These are phyloP conservation scores for Rauvolfia tetraphylla DNA, from an alignment of 257 asterid species.

Conservation along the genomic window DNA sequence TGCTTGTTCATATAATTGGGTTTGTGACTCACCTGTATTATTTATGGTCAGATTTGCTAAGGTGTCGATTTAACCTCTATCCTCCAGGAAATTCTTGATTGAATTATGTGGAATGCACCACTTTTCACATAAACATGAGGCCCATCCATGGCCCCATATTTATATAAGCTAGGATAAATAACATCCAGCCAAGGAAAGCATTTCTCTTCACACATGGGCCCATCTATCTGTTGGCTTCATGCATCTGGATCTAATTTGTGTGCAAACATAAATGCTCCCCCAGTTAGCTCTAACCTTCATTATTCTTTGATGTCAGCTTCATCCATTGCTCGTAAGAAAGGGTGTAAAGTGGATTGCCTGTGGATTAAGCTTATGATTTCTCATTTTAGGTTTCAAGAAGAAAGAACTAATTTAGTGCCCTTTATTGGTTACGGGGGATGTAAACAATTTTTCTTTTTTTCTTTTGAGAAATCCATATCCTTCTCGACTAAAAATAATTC, in stretches of 20 bases:
- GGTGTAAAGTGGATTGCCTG: background rate
- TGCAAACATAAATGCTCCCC: background rate
- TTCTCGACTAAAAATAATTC: no score
- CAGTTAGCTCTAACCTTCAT: background rate
- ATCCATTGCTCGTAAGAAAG: background rate
- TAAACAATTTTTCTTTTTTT: background rate
- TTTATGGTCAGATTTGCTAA: background rate
- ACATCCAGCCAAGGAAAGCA: background rate
- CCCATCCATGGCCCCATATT: background rate
- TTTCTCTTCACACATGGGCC: background rate
- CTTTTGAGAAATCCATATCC: background rate
- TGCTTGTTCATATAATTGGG: background rate
- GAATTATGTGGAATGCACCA: background rate
- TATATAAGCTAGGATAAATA: background rate
- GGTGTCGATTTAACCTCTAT: background rate
- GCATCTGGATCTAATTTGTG: background rate
- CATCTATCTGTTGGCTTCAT: background rate
- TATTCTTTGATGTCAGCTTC: background rate
- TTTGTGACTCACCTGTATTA: background rate
- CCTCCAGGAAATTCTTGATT: background rate
- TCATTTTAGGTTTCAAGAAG: background rate
- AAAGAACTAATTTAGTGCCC: background rate
- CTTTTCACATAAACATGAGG: background rate
- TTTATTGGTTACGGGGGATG: background rate
- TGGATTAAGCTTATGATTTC: background rate